phyloP scores from a whole-genome alignment of 2,329 filamentous ascomycete genomes.

The Fusarium sarcochroum region DNA sequence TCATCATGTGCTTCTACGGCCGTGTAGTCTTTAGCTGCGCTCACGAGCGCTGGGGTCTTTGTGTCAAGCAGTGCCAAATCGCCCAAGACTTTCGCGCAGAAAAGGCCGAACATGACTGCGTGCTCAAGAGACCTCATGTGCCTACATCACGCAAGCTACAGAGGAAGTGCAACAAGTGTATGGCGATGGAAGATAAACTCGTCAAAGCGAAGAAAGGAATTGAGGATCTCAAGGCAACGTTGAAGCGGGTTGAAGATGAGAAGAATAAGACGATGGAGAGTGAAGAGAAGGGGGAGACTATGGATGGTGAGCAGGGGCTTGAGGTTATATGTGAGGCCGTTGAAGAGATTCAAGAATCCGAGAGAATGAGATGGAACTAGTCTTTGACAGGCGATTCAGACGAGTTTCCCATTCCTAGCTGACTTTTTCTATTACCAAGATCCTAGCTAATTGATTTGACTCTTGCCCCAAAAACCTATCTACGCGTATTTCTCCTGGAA shows the following conservation, averaged over 20 bases:
- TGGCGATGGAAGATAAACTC: constrained; percentile 37
- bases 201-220: constrained; percentile 32
- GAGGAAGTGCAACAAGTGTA: constrained; percentile 45
- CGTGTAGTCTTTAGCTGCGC: constrained; percentile 47
- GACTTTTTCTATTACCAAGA: too few species aligned
- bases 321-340: constrained; percentile 21
- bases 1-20: constrained; percentile 50
- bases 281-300: neutral
- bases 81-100: constrained; percentile 31
- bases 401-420: too few species aligned
- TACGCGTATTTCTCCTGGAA: too few species aligned
- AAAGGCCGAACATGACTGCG: constrained; percentile 35
- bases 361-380: neutral
- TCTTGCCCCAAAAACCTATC: too few species aligned
- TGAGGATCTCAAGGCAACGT: neutral
- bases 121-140: constrained; percentile 38
- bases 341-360: constrained; percentile 10
- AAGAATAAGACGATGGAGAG: neutral
- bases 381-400: neutral
- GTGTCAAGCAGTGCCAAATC: constrained; percentile 41
- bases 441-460: too few species aligned
- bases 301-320: neutral
- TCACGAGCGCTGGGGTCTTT: constrained; percentile 48
- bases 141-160: constrained; percentile 40
- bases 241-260: constrained; percentile 15